Evolutionary conservation across 2,329 filamentous ascomycete species (phyloP).

Genomic region (Colletotrichum agaves): DNA sequence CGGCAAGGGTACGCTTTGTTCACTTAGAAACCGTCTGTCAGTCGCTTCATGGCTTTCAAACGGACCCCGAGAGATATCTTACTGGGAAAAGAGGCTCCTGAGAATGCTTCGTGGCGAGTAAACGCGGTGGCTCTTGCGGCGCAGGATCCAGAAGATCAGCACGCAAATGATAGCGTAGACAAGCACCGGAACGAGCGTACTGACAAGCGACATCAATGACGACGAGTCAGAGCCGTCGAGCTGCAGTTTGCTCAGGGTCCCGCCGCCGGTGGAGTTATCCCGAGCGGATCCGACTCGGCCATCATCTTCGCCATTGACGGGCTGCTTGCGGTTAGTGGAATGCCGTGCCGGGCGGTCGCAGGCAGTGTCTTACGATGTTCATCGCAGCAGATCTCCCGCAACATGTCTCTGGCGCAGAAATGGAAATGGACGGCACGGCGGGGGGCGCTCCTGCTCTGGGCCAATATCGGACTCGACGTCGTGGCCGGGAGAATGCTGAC

Average conservation of each 20-base stretch:
- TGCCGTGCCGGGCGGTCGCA: neutral
- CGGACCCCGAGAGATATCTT: constrained; percentile 40
- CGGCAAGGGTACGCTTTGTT: constrained; percentile 54
- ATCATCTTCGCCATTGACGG: constrained; percentile 45
- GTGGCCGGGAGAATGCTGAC: neutral
- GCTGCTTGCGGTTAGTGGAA: constrained; percentile 19
- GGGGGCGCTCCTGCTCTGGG: neutral
- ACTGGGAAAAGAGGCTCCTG: constrained; percentile 61
- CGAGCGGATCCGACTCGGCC: constrained; percentile 56
- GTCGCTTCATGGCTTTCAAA: neutral
- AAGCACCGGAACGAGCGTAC: constrained; percentile 65
- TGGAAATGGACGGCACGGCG: neutral
- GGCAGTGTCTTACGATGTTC: constrained; percentile 14
- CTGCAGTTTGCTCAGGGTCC: constrained; percentile 50
- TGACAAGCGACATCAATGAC: constrained; percentile 54
- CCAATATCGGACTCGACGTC: neutral
- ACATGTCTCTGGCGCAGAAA: constrained; percentile 6
- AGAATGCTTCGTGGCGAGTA: constrained; percentile 66
- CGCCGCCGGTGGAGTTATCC: constrained; percentile 51
- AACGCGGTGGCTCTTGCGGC: constrained; percentile 61
- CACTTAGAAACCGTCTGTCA: constrained; percentile 7
- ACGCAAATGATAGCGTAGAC: constrained; percentile 60
- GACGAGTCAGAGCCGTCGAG: constrained; percentile 50
- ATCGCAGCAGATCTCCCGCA: constrained; percentile 3
- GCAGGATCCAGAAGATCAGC: constrained; percentile 60